Evolutionary conservation across 306 rosid genomes (phyloP), one percentile per base, ranked within the genome.

Genomic region (Trifolium repens): DNA sequence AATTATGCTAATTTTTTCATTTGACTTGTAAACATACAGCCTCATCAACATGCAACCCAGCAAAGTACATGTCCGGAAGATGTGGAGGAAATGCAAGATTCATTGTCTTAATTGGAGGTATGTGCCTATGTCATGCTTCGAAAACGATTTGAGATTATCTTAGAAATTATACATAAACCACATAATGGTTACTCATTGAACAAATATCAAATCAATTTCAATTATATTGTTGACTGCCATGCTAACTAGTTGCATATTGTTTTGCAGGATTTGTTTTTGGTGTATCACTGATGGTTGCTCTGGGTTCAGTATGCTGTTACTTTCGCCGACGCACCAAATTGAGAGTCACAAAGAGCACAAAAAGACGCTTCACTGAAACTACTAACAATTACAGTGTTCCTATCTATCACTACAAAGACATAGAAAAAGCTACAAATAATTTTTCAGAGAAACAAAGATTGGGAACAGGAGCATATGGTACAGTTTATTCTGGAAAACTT

Each of bases 381-480:
- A 92, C 96, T 1, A 84, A 87, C 19, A 83, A 78, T 78, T 85
- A 87, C 80, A 78, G 89, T 70, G 89, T 92, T 47, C 96, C 91
- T 3, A 75, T 92, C 34, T 91, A 90, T 63, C 74, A 88, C 71
- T 88, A 86, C 88, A 94, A 83, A 82, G 97, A 90, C 82, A 89
- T 94, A 0, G 96, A 85, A 83, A 92, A 76, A 80, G 97, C 97
- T 52, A 94, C 99, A 4, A 85, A 82, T 71, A 75, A 88, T 66
- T 94, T 94, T 92, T 89, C 99, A 5, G 97, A 92, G 30, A 88
- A 86, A 55, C 91, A 88, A 50, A 81, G 86, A 69, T 84, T 94
- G 0, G 97, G 99, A 65, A 88, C 88, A 2, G 99, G 99, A 7
- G 99, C 97, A 15, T 94, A 85, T 68, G 97, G 96, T 7, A 90